phyloP scores from a whole-genome alignment of 1,284 basidiomycete genomes.

The Boletellus sp. region DNA sequence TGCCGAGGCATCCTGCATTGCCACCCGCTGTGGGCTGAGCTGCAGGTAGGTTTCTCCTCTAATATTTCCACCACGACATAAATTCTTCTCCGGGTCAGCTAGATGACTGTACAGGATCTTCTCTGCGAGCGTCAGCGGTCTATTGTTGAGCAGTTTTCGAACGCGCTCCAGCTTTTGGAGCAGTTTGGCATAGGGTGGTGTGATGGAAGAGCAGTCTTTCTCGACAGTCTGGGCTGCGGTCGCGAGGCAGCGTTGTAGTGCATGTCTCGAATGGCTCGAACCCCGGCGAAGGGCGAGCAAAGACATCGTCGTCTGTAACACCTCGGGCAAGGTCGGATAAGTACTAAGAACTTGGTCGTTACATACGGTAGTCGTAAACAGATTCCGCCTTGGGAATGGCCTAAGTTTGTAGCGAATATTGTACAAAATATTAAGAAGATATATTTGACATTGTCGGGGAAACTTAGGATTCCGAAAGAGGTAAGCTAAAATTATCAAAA shows the following conservation, averaged over 20 bases:
- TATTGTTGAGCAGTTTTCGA: constrained; percentile 61
- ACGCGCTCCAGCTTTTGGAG: constrained; percentile 75
- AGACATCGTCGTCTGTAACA: constrained; percentile 14
- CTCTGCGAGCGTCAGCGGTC: constrained; percentile 89
- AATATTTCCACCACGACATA: constrained; percentile 65
- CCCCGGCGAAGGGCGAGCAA: constrained; percentile 17
- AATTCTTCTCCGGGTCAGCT: constrained; percentile 70
- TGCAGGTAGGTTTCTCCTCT: constrained; percentile 91
- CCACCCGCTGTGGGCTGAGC: constrained; percentile 88
- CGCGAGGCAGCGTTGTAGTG: constrained; percentile 42
- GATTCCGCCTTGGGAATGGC: too few species aligned
- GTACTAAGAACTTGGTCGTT: too few species aligned
- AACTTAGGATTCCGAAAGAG: too few species aligned
- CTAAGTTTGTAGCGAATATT: too few species aligned
- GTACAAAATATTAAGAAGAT: too few species aligned
- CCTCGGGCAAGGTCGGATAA: too few species aligned
- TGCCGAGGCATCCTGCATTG: constrained; percentile 98
- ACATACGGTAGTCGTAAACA: too few species aligned
- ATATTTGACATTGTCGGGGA: too few species aligned
- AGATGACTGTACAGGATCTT: constrained; percentile 98
- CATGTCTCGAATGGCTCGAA: constrained; percentile 5
- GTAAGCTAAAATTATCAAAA: too few species aligned
- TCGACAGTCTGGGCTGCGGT: constrained; percentile 51
- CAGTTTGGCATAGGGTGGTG: constrained; percentile 83
- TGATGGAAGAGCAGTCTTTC: constrained; percentile 78